phyloP scores from a whole-genome alignment of 192 early-diverging fungal species.

The Dispira parvispora region DNA sequence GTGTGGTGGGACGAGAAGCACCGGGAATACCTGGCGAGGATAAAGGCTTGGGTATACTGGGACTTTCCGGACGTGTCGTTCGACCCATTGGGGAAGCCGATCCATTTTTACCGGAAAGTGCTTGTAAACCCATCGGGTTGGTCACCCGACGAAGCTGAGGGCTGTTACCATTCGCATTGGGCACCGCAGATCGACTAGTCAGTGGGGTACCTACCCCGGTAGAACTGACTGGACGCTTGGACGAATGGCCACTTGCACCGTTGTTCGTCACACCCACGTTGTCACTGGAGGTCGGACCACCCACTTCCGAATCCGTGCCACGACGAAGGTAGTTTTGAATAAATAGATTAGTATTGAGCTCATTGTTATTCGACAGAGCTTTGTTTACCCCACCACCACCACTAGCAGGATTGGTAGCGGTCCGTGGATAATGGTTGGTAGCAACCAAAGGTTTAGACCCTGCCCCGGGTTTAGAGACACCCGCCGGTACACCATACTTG shows the following conservation, averaged over 20 bases:
- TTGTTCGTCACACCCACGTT: too few species aligned
- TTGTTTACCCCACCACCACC: not conserved
- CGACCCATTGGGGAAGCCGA: not conserved
- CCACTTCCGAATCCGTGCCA: constrained; percentile 15
- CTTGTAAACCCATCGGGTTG: constrained; percentile 8
- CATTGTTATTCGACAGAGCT: constrained; percentile 15
- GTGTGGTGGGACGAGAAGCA: too few species aligned
- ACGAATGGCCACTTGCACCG: too few species aligned
- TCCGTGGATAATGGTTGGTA: too few species aligned
- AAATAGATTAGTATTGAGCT: constrained; percentile 29
- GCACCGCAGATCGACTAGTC: not conserved
- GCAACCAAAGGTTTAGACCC: too few species aligned
- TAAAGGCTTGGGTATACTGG: too few species aligned
- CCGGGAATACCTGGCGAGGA: too few species aligned
- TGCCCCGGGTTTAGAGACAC: too few species aligned
- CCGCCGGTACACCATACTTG: too few species aligned
- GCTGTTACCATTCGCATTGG: too few species aligned
- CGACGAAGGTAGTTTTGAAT: constrained; percentile 28
- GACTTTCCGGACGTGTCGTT: too few species aligned
- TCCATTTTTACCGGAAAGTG: not conserved
- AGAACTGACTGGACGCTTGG: not conserved
- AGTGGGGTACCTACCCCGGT: not conserved
- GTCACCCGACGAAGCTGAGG: constrained; percentile 8
- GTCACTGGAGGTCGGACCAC: too few species aligned
- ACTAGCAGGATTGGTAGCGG: not conserved